These are phyloP conservation scores for Aureobasidium musti DNA, from an alignment of 2,329 filamentous ascomycete genomes.

Conservation along the genomic window DNA sequence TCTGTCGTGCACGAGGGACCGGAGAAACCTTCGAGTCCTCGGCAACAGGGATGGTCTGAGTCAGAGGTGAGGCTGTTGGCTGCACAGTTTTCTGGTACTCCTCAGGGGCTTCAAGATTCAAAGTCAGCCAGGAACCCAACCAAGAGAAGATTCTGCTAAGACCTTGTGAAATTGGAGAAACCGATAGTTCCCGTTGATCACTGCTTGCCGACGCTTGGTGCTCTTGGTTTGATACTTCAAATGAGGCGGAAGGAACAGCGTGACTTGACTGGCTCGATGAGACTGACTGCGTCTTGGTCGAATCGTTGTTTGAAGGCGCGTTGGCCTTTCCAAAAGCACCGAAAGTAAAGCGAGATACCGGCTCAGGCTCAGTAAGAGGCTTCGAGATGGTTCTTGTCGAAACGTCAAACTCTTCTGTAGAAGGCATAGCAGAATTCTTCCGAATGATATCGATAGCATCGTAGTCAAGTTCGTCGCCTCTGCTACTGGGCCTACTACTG, in stretches of 20 bases:
- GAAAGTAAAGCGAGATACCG: neutral
- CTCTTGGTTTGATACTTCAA: constrained; percentile 9
- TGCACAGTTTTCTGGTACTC: neutral
- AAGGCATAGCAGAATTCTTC: neutral
- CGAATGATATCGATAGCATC: neutral
- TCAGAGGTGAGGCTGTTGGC: neutral
- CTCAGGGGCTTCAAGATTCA: constrained; percentile 2
- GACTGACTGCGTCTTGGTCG: neutral
- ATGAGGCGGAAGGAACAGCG: neutral
- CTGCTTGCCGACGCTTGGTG: neutral
- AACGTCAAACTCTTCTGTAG: neutral
- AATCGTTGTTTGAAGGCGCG: neutral
- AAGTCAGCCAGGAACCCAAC: constrained; percentile 17
- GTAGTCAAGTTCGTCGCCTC: neutral
- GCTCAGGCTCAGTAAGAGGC: neutral
- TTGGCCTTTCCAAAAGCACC: neutral
- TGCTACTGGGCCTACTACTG: constrained; percentile 20
- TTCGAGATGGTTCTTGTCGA: neutral
- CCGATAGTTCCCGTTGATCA: neutral
- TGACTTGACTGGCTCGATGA: neutral
- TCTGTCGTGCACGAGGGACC: neutral
- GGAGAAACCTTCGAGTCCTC: neutral
- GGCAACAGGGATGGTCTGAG: neutral
- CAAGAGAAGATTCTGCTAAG: neutral
- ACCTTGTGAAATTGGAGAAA: neutral